Base-by-base conservation (phyloP, 2,329 filamentous ascomycete genomes). In the Apiospora arundinis region DNA sequence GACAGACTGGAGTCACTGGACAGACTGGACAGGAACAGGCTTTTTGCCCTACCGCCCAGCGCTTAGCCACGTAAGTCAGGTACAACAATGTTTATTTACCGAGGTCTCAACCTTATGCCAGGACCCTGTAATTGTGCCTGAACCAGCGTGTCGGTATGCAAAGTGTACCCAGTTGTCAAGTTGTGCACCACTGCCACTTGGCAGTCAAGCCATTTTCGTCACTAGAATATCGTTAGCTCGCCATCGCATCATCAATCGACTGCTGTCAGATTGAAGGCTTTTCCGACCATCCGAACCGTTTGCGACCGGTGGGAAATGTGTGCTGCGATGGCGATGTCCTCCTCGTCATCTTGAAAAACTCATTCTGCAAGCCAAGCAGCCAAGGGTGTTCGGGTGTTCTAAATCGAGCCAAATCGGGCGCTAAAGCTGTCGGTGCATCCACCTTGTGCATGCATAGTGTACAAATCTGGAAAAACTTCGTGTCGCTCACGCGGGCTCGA, bases 341-440 rank as follows among this genome's bases (percentile, higher is more conserved):
- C 23, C 2, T 40, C 56, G 56, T 63, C 56, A 63, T 63, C n/a
- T 28, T 9, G 21, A 60, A 63, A n/a, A 21, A 63, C 56, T 40
- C 9, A n/a, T 40, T 63, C 11, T 12, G 18, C 18, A 4, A 5
- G 52, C 52, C 52, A 37, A 60, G 28, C 52, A 37, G 52, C 52
- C 52, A 37, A 60, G 52, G 21, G 28, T 14, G 32, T 32, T 32
- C 32, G 32, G 32, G 32, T n/a, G 56, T 63, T 40, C 32, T 40
- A 63, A 63, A 63, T 63, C 56, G 56, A 63, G 32, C 56, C 56
- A 40, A 23, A 63, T 63, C 56, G 56, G 56, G 56, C 32, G 56
- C 56, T 63, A 63, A 6, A 48, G 32, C 18, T 32, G 56, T 7
- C 56, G n/a, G 12, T 12, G 32, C 56, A n/a, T 21, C 56, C 56